Conservation (phyloP, 78 protist species). For the Pigoraptor vietnamica region DNA sequence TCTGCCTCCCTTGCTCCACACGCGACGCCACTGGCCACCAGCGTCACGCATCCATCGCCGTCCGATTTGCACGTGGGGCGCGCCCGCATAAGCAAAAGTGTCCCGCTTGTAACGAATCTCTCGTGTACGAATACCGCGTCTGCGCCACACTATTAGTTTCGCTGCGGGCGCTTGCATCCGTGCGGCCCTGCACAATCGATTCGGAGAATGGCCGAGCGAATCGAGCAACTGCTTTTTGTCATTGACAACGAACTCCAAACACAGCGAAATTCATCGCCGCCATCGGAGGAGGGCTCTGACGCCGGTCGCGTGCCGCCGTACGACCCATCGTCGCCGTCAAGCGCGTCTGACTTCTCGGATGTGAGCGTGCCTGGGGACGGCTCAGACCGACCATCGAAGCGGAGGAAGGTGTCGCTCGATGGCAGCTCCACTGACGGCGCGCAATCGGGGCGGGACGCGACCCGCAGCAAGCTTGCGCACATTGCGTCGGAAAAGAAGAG, state of each 20-base stretch:
- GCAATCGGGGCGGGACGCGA: neutral
- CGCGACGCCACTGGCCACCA: no score
- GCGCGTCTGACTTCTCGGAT: neutral
- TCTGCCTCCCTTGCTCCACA: no score
- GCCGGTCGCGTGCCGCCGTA: neutral
- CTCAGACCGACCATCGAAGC: neutral
- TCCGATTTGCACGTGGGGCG: no score
- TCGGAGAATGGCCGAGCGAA: neutral
- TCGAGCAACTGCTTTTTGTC: neutral
- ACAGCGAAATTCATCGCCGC: neutral
- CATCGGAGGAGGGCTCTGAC: neutral
- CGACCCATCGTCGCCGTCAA: neutral
- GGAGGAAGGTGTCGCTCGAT: neutral
- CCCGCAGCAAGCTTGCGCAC: neutral
- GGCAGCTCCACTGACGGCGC: neutral
- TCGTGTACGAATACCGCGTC: no score
- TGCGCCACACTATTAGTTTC: no score
- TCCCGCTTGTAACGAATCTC: no score
- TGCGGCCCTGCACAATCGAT: no score
- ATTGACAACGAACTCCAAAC: neutral
- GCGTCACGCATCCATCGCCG: no score
- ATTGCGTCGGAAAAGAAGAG: neutral
- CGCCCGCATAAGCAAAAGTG: no score
- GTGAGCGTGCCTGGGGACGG: neutral
- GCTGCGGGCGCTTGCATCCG: no score